These are phyloP conservation scores for Chlorophyllum brunneum DNA, from an alignment of 768 basidiomycete species.

Conservation along the genomic window DNA sequence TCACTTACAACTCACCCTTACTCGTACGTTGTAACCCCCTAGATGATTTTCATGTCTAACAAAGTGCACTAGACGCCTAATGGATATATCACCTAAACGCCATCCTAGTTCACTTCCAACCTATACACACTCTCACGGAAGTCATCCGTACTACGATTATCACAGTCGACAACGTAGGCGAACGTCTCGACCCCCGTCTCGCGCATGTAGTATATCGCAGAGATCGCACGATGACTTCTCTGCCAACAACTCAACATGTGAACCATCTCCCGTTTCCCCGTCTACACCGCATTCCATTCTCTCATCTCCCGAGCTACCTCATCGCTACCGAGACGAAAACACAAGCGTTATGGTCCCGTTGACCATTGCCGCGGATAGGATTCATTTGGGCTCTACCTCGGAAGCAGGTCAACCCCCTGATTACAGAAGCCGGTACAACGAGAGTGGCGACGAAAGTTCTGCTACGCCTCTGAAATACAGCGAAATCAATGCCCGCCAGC, in stretches of 20 bases:
- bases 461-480: conserved; percentile 1
- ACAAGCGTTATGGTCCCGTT: not conserved
- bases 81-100: conserved; percentile 21
- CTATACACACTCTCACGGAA: conserved; percentile 23
- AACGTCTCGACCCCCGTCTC: conserved; percentile 7
- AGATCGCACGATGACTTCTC: conserved; percentile 30
- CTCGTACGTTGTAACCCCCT: conserved; percentile 15
- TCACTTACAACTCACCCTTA: conserved; percentile 38
- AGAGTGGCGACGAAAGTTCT: not conserved
- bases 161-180: not conserved
- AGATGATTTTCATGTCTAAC: conserved; percentile 8
- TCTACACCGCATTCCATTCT: conserved; percentile 47
- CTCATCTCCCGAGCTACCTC: conserved; percentile 17
- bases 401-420: not conserved
- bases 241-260: conserved; percentile 44
- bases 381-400: conserved; percentile 5
- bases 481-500: not conserved
- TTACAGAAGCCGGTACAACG: not conserved
- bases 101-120: conserved; percentile 24
- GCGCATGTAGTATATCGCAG: conserved; percentile 14
- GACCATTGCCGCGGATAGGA: conserved; percentile 11
- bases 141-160: conserved; percentile 22
- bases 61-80: conserved; percentile 17
- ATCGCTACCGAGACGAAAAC: conserved; percentile 10
- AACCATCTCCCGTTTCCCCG: conserved; percentile 52